These are phyloP conservation scores for Venturia effusa DNA, from an alignment of 2,329 filamentous ascomycete genomes.

Conservation along the genomic window DNA sequence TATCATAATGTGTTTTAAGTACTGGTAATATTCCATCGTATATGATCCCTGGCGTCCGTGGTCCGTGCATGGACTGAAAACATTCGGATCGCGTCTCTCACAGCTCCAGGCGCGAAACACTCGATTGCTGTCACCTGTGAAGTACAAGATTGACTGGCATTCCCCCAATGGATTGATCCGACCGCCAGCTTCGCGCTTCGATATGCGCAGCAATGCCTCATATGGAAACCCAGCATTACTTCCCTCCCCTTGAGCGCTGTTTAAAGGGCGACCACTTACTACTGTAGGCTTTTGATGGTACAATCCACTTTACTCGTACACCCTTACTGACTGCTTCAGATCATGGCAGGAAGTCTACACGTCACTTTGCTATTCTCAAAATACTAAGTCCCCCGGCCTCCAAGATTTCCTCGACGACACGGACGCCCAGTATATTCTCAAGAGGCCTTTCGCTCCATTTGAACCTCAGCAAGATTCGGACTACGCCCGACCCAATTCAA, in stretches of 20 bases:
- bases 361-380: conserved; percentile 42
- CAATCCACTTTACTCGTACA: neutral
- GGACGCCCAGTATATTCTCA: conserved; percentile 57
- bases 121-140: neutral
- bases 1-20: neutral
- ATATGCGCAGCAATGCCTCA: conserved; percentile 23
- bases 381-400: conserved; percentile 39
- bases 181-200: neutral
- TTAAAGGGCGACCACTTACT: conserved; percentile 70
- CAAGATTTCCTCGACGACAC: conserved; percentile 60
- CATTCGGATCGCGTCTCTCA: neutral
- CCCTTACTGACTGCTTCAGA: conserved; percentile 33
- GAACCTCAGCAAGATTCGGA: conserved; percentile 54
- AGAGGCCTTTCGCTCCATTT: conserved; percentile 59
- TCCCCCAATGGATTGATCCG: neutral
- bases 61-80: neutral
- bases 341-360: conserved; percentile 48
- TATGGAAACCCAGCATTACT: conserved; percentile 52
- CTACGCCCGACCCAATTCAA: conserved; percentile 33
- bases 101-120: neutral
- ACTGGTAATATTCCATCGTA: too few relatives aligned
- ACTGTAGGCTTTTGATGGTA: conserved; percentile 50
- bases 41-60: neutral
- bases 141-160: neutral
- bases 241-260: conserved; percentile 77